Conservation (phyloP, 306 rosid genomes). For the Gastrolobium villosum region DNA sequence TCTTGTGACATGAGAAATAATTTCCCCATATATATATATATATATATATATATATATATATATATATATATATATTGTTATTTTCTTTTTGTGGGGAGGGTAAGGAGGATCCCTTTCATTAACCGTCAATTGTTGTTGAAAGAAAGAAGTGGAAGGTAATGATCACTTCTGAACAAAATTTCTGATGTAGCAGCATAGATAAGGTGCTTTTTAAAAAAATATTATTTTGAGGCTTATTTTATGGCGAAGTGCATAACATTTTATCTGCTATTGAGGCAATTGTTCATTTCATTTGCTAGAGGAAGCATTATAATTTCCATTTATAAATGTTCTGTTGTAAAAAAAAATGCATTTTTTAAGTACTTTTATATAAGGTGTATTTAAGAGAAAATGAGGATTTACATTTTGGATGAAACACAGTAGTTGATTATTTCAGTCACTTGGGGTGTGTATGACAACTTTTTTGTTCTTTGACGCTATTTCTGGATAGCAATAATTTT, state of each 20-base stretch:
- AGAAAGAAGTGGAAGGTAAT: neutral
- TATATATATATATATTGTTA: no score
- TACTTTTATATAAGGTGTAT: neutral
- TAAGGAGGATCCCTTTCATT: neutral
- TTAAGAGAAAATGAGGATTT: neutral
- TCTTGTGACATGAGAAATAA: no score
- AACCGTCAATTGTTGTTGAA: neutral
- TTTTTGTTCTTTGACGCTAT: no score
- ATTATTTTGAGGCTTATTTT: neutral
- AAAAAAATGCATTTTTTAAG: neutral
- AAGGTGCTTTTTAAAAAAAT: neutral
- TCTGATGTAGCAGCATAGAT: neutral
- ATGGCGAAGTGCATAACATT: neutral
- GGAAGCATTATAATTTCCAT: conserved; percentile 11
- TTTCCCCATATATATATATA: no score
- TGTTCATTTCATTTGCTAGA: conserved; percentile 5
- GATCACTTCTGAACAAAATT: neutral
- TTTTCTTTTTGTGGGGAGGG: no score
- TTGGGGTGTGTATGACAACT: no score
- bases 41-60: no score
- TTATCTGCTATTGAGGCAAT: conserved; percentile 22
- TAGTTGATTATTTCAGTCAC: conserved; percentile 22
- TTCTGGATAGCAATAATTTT: no score
- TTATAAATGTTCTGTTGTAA: conserved; percentile 1
- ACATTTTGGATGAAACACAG: conserved; percentile 20